Evolutionary conservation across 441 rosid genomes (phyloP), one percentile per base, ranked within the genome.

Genomic region (Pelargonium citronellum): DNA sequence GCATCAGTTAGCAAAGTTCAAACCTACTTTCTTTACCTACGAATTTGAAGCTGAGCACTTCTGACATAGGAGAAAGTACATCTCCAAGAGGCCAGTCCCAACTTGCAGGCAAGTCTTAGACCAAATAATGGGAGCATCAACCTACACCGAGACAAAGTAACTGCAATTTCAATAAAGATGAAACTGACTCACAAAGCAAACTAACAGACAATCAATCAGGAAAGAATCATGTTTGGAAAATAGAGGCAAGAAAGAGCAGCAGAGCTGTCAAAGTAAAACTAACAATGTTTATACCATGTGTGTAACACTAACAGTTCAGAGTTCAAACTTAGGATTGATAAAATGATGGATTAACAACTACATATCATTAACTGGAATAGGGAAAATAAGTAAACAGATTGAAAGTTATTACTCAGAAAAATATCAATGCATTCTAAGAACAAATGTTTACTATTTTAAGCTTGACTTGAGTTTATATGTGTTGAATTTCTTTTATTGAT

Each of bases 101-200:
- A 64, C 71, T 74, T 82, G 82, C 81, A 81, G 70, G 83, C 84
- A 62, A 87, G 82, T 72, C 70, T 83, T 60, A 84, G 67, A 75
- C 87, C 83, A 72, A 82, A 83, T 57, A 83, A 71, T 55, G 91
- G 89, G 67, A 86, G 75, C 87, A 69, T 81, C 83, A 82, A 71
- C 82, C 95, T 89, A 74, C 80, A 82, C 37, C 30, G 67, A 44
- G 57, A 57, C 20, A 55, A 66, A 71, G 74, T 24, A 71, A 76
- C 43, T 61, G 1, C 44, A 60, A 37, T 12, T 66, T 58, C 41
- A 57, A 41, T 47, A 61, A 34, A 15, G 66, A 55, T 10, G 47
- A 63, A 64, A 15, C 16, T 71, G 53, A 73, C 64, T 13, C 51
- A 62, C 24, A 64, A 65, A 65, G 30, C 60, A 43, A 37, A 57